Conservation (phyloP, 208 protist genomes). For the Acanthamoeba royreba region DNA sequence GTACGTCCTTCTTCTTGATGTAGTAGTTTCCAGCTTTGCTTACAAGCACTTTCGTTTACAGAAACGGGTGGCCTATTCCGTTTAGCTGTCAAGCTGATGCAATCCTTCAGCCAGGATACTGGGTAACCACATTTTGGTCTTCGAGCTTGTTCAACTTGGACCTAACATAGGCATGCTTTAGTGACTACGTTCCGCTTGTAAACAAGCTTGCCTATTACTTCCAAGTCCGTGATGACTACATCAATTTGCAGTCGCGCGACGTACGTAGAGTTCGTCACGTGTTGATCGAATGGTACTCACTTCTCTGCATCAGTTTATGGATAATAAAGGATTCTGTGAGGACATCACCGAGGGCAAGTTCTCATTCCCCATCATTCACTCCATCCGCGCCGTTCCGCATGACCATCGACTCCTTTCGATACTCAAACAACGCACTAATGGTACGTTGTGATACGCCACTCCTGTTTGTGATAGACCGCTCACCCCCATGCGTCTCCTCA, state of each 20-base stretch:
- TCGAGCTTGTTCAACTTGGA: too few relatives aligned
- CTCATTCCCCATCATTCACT: slow-evolving; percentile 83
- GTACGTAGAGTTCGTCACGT: too few relatives aligned
- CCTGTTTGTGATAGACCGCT: too few relatives aligned
- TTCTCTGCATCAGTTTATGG: slow-evolving; percentile 69
- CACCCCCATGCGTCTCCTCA: slow-evolving; percentile 46
- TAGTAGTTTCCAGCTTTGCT: too few relatives aligned
- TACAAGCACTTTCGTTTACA: neutral
- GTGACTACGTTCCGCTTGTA: slow-evolving; percentile 69
- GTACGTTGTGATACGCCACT: too few relatives aligned
- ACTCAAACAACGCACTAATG: slow-evolving; percentile 51
- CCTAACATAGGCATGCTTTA: neutral
- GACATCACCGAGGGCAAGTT: slow-evolving; percentile 87
- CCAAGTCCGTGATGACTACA: slow-evolving; percentile 86
- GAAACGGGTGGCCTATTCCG: slow-evolving; percentile 85
- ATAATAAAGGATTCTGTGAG: slow-evolving; percentile 80
- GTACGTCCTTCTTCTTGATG: neutral
- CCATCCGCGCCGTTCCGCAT: slow-evolving; percentile 49
- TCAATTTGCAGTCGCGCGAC: slow-evolving; percentile 76
- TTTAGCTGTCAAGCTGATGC: slow-evolving; percentile 76
- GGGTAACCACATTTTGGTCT: too few relatives aligned
- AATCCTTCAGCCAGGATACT: slow-evolving; percentile 73
- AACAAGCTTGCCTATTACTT: slow-evolving; percentile 81
- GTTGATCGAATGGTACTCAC: too few relatives aligned
- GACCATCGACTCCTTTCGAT: slow-evolving; percentile 68